Evolutionary conservation across 1,284 basidiomycete genomes (phyloP), one percentile per base, ranked within the genome.

Genomic region (Ustilago lituana): DNA sequence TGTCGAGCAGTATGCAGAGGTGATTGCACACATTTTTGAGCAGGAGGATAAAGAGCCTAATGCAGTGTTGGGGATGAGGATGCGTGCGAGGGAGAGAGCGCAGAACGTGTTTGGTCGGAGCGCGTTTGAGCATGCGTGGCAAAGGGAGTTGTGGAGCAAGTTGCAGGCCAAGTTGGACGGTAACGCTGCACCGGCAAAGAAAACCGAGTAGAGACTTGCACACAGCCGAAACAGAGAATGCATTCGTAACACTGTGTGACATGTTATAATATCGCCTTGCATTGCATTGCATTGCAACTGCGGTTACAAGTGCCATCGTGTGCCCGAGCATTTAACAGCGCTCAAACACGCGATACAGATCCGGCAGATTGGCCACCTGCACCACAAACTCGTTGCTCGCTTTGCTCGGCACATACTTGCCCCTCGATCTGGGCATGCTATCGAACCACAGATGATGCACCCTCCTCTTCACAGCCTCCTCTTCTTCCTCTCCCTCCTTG

Each of bases 1-100:
- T 1, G 82, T 89, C 0, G 85, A 87, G 33, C 86, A 87, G 17
- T 98, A 93, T 76, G 91, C 92, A 0, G 83, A 84, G 6, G 87
- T 87, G 3, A 85, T 97, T 41, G 86, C 89, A 64, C 82, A 85
- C 22, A 90, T 89, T 8, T 79, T 98, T 23, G 84, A 85, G 1
- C 84, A 95, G 50, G 80, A 87, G 0, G 50, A 80, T 0, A 84
- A 84, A 10, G 87, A 89, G 36, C 87, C 89, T 20, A 23, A 61
- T 10, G 3, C 15, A 1, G 23, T 65, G 8, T 1, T 4, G 9
- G 1, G 20, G 19, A 55, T 65, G 27, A 40, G 66, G 9, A 2
- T 29, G 27, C 27, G 27, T 0, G 92, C 91, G 0, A 85, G 94
- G 37, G 4, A 5, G 3, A 60, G 74, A 44, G 74, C 74, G 9